Conservation (phyloP, 2,329 filamentous ascomycete species). For the Zalaria sp. region DNA sequence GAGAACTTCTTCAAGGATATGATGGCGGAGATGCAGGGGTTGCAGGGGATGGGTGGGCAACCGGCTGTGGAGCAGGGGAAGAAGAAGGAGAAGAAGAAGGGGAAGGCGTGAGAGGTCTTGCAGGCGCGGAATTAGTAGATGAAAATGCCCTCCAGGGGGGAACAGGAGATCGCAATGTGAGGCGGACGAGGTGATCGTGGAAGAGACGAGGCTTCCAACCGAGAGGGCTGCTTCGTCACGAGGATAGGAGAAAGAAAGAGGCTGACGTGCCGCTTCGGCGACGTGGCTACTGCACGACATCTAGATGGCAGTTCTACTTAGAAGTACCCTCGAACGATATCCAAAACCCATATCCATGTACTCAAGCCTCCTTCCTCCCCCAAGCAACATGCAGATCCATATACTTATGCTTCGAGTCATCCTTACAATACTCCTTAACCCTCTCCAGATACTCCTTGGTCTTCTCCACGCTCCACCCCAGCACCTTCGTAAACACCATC, state of each 20-base stretch:
- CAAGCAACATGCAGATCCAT: conserved; percentile 10
- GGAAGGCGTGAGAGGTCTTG: background rate
- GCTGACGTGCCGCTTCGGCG: too few species aligned
- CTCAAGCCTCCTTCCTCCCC: conserved; percentile 5
- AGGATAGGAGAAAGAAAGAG: too few species aligned
- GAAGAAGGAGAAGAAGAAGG: background rate
- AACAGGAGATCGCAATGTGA: too few species aligned
- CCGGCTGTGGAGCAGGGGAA: background rate
- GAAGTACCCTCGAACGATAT: too few species aligned
- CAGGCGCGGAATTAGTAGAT: too few species aligned
- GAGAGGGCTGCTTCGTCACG: too few species aligned
- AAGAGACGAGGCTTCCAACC: too few species aligned
- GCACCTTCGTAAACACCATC: conserved; percentile 13
- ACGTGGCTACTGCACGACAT: too few species aligned
- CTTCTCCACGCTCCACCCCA: conserved; percentile 13
- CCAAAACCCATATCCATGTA: too few species aligned
- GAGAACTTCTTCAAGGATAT: conserved; percentile 95
- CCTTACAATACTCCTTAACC: conserved; percentile 8
- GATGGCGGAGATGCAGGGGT: conserved; percentile 78
- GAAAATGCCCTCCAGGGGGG: too few species aligned
- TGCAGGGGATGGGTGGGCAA: background rate
- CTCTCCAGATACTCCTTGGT: conserved; percentile 9
- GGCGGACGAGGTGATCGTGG: too few species aligned
- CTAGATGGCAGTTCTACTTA: too few species aligned
- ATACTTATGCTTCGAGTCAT: conserved; percentile 8